Base-by-base conservation (phyloP, 441 rosid species). In the Bruguiera hainesii region DNA sequence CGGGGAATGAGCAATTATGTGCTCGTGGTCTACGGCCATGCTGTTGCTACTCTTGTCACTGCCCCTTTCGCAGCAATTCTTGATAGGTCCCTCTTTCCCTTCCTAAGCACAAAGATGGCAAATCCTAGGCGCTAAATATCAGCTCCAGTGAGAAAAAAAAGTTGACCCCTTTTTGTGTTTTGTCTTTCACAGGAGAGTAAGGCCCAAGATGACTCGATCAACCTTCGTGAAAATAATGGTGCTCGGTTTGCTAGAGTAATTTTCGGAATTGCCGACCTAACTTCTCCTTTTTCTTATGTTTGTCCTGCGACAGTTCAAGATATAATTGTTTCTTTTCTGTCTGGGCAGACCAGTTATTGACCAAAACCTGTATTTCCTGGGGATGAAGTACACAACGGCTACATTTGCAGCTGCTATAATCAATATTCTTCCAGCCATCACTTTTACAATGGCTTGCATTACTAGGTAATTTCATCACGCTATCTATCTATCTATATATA, bases 381-480 rank as follows among this genome's bases (percentile, higher is more conserved):
- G 97, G 48, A 85, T 93, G 96, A 93, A 87, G 79, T 78, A 85
- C 70, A 91, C 97, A 0, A 89, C 96, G 0, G 97, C 97, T 3
- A 94, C 98, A 21, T 94, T 89, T 66, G 92, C 98, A 28, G 82
- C 96, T 3, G 91, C 98, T 65, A 83, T 91, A 84, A 72, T 83
- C 79, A 94, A 91, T 49, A 72, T 89, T 71, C 83, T 94, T 61
- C 98, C 98, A 0, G 98, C 98, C 52, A 81, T 88, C 61, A 91
- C 97, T 56, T 88, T 91, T 23, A 29, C 89, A 23, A 79, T 94
- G 67, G 98, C 98, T 37, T 89, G 83, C 73, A 63, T 88, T n/a
- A 70, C 83, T 3, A 73, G 92, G 83, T 85, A 79, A 57, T 3
- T 23, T 10, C 6, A 3, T 33, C 9, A 23, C 15, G 7, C 57